phyloP scores from a whole-genome alignment of 352 stramenopile species.

The Pythium scleroteichum region DNA sequence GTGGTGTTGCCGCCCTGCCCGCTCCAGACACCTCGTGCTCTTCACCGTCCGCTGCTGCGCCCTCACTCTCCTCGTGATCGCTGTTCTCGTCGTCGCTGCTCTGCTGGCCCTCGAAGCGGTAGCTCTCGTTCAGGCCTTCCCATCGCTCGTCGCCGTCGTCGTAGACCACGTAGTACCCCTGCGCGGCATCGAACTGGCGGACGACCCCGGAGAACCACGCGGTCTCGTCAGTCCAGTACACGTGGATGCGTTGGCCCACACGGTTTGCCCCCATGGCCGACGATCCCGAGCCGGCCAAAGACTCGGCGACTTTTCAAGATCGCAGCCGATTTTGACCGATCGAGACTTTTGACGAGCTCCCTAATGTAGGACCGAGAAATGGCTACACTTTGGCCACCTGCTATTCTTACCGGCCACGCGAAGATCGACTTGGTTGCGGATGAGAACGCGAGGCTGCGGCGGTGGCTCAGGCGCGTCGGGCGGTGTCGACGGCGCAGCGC shows the following conservation, averaged over 20 bases:
- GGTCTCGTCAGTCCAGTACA: slow-evolving; percentile 73
- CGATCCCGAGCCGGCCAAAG: too few relatives aligned
- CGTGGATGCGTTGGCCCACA: slow-evolving; percentile 62
- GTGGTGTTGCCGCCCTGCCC: background rate
- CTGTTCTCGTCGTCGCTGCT: background rate
- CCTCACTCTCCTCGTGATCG: background rate
- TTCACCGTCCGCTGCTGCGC: background rate
- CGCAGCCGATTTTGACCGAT: background rate
- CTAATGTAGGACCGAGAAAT: background rate
- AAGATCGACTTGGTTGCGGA: background rate
- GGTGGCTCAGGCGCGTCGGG: too few relatives aligned
- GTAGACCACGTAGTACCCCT: slow-evolving; percentile 73
- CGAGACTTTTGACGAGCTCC: background rate
- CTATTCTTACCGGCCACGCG: slow-evolving; percentile 11
- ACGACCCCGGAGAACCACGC: slow-evolving; percentile 72
- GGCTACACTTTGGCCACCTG: slow-evolving; percentile 1
- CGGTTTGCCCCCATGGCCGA: slow-evolving; percentile 23
- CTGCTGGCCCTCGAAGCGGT: slow-evolving; percentile 37
- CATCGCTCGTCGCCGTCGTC: slow-evolving; percentile 84
- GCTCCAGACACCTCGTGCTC: background rate
- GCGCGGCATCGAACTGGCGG: slow-evolving; percentile 34
- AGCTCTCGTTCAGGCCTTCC: slow-evolving; percentile 41
- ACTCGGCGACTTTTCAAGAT: slow-evolving; percentile 20
- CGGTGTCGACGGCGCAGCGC: background rate
- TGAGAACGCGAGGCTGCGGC: slow-evolving; percentile 1